Percentiles rank a stretch among this genome's conserved stretches.
phyloP scores from a whole-genome alignment of 1,284 basidiomycete genomes.

The Trichosporon sp. region DNA sequence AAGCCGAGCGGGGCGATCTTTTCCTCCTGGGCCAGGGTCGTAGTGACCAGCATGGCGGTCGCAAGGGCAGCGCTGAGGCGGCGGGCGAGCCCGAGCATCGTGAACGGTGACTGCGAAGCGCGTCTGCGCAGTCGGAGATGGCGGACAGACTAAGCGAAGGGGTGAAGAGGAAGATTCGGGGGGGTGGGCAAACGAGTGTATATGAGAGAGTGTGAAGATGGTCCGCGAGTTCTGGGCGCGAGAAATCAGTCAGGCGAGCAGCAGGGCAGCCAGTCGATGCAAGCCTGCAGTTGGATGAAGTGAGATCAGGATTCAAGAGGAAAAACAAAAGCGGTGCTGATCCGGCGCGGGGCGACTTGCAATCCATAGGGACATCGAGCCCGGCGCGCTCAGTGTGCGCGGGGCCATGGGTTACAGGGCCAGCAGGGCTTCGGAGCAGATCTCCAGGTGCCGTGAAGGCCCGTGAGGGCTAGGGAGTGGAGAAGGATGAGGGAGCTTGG shows the following conservation, averaged over 20 bases:
- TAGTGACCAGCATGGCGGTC: background rate
- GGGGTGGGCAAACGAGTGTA: background rate
- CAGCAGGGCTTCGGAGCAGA: background rate
- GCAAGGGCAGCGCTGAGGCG: background rate
- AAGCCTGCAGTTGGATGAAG: background rate
- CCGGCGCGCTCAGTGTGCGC: no score
- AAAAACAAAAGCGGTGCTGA: background rate
- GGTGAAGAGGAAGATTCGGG: no score
- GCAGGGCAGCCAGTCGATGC: background rate
- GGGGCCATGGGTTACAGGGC: background rate
- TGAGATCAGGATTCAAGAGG: background rate
- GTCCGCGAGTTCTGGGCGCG: no score
- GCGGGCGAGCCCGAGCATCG: background rate
- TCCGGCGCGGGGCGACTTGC: no score
- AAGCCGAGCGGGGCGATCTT: conserved; percentile 36
- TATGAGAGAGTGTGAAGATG: background rate
- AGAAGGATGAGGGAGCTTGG: background rate
- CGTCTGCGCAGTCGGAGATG: background rate
- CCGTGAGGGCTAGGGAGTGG: background rate
- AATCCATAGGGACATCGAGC: no score
- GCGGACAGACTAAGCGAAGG: background rate
- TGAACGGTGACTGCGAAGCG: background rate
- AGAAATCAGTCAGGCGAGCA: background rate
- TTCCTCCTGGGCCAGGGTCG: conserved; percentile 5
- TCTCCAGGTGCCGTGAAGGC: background rate